Conservation (phyloP, 129 eudicot genomes). For the Mikania micrantha region DNA sequence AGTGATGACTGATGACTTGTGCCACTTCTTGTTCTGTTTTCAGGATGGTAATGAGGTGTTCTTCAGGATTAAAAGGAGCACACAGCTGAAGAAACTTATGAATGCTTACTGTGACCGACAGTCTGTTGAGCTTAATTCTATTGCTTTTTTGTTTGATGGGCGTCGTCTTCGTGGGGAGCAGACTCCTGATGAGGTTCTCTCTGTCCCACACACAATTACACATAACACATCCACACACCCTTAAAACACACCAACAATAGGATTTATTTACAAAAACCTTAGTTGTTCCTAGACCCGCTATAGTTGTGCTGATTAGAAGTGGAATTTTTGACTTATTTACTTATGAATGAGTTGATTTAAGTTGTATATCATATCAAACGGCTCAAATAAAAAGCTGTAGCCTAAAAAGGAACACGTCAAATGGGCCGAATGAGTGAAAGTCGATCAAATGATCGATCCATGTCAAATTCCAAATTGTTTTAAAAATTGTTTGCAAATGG, state of each 20-base stretch:
- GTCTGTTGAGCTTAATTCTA: conserved; percentile 57
- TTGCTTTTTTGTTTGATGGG: conserved; percentile 75
- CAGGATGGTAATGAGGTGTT: conserved; percentile 79
- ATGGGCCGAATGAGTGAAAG: background rate
- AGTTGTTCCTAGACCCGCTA: background rate
- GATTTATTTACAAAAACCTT: no score
- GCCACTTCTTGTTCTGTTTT: background rate
- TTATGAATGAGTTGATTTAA: background rate
- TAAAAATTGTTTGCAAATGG: background rate
- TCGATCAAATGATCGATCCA: no score
- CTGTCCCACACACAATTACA: background rate
- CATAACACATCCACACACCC: background rate
- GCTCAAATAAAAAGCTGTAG: no score
- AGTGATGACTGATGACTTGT: background rate
- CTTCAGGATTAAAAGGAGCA: conserved; percentile 69
- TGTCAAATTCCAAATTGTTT: background rate
- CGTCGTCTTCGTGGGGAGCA: conserved; percentile 70
- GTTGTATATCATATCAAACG: no score
- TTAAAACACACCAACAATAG: background rate
- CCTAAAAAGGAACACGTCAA: no score
- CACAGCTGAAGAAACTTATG: conserved; percentile 76
- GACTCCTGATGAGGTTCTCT: conserved; percentile 63
- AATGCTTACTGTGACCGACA: conserved; percentile 77
- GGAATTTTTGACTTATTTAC: background rate
- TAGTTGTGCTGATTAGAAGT: background rate